Conservation (phyloP, 148 eudicot species). For the Spergularia bocconei region DNA sequence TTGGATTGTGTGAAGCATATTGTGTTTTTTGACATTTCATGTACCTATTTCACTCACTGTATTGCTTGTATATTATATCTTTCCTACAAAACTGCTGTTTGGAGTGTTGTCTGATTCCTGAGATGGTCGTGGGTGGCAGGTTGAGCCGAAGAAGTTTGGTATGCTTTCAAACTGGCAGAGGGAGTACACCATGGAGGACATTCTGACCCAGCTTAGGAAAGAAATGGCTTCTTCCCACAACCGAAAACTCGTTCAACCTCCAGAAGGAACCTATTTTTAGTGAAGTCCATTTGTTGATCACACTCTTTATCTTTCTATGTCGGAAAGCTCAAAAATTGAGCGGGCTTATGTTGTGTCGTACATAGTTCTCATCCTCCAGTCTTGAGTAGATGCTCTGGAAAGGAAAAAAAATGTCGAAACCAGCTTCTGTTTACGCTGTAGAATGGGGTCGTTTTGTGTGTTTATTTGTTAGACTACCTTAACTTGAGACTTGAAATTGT, state of each 20-base stretch:
- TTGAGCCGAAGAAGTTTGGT: constrained; percentile 56
- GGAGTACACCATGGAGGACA: constrained; percentile 54
- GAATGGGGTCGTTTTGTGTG: constrained; percentile 2
- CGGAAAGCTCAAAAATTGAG: constrained; percentile 13
- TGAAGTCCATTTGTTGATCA: background rate
- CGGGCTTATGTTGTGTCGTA: background rate
- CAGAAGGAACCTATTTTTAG: constrained; percentile 57
- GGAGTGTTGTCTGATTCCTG: background rate
- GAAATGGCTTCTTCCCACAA: constrained; percentile 54
- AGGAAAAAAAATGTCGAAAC: background rate
- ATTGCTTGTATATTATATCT: background rate
- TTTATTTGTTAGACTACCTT: constrained; percentile 9
- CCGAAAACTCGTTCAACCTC: constrained; percentile 62
- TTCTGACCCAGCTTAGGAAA: constrained; percentile 58
- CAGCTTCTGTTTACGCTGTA: constrained; percentile 15
- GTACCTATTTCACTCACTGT: background rate
- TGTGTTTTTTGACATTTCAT: background rate
- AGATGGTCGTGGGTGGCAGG: constrained; percentile 30
- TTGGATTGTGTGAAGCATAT: background rate
- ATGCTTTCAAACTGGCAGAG: constrained; percentile 59
- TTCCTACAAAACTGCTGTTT: background rate
- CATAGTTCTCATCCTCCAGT: constrained; percentile 5
- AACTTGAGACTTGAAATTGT: background rate
- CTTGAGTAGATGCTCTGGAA: constrained; percentile 7
- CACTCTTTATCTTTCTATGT: constrained; percentile 8